A percentile compares a stretch with the other conserved stretches of the same genome.
phyloP scores from a whole-genome alignment of 2,329 filamentous ascomycete genomes.

The Periconia digitata region DNA sequence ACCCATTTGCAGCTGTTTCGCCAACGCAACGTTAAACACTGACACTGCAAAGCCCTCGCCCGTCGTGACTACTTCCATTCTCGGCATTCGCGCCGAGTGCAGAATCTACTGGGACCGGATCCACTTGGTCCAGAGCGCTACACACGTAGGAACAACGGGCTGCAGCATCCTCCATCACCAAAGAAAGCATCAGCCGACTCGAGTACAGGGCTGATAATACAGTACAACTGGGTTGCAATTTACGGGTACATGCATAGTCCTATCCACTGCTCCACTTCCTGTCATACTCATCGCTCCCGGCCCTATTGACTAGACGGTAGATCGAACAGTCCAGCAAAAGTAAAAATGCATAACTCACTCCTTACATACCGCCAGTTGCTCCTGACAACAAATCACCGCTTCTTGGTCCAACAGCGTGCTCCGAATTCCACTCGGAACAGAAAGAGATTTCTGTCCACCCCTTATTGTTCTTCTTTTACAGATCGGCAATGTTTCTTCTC shows the following conservation, averaged over 20 bases:
- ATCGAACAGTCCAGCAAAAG: too few relatives aligned
- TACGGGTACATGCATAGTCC: not conserved
- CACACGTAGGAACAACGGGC: not conserved
- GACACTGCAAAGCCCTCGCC: not conserved
- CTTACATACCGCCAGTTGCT: not conserved
- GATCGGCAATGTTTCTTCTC: not conserved
- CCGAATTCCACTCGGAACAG: not conserved
- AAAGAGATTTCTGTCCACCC: not conserved
- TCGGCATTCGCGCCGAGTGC: too few relatives aligned
- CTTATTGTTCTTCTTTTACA: not conserved
- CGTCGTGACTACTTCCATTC: not conserved
- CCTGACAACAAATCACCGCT: not conserved
- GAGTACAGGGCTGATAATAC: not conserved
- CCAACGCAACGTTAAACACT: not conserved
- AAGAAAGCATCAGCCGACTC: not conserved
- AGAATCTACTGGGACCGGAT: not conserved
- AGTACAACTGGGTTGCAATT: not conserved
- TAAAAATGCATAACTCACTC: not conserved
- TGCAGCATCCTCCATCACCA: not conserved
- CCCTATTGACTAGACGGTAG: too few relatives aligned
- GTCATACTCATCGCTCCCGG: not conserved
- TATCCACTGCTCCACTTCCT: not conserved
- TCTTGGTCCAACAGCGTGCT: not conserved
- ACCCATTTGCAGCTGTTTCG: not conserved
- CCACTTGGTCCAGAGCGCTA: not conserved